A percentile compares a stretch with the other conserved stretches of the same genome.
Evolutionary conservation across 805 yeast genomes (phyloP).

Genomic region (Myxozyma kluyveri): DNA sequence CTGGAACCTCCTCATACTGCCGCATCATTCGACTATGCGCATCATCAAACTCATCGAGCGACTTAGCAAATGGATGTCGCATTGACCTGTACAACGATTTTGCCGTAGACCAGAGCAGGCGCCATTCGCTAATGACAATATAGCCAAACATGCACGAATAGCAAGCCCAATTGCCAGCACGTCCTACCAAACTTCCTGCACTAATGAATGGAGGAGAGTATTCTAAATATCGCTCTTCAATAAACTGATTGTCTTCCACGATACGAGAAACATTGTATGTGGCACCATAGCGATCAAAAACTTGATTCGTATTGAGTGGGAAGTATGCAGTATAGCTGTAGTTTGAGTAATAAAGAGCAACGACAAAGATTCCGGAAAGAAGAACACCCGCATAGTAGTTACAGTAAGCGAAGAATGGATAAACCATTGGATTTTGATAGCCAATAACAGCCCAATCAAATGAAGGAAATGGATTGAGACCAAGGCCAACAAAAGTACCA

Average conservation of each 20-base stretch:
- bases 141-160: conserved; percentile 54
- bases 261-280: conserved; percentile 14
- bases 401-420: conserved; percentile 17
- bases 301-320: conserved; percentile 15
- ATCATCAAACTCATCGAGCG: conserved; percentile 39
- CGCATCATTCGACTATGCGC: conserved; percentile 52
- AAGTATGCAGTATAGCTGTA: conserved; percentile 20
- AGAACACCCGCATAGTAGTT: conserved; percentile 13
- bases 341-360: conserved; percentile 15
- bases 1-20: conserved; percentile 66
- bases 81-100: conserved; percentile 4
- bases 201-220: conserved; percentile 59
- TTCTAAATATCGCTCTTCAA: conserved; percentile 44
- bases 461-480: conserved; percentile 58
- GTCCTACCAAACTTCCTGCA: conserved; percentile 53
- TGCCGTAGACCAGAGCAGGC: conserved; percentile 6
- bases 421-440: conserved; percentile 15
- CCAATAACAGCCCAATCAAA: conserved; percentile 53
- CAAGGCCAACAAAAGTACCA: conserved; percentile 63
- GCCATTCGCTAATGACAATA: conserved; percentile 44
- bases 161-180: conserved; percentile 52
- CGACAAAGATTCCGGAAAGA: conserved; percentile 9
- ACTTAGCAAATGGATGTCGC: conserved; percentile 36
- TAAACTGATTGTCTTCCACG: conserved; percentile 40
- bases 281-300: conserved; percentile 15